Evolutionary conservation across 2,329 filamentous ascomycete genomes (phyloP).

Genomic region (Fusarium albosuccineum): DNA sequence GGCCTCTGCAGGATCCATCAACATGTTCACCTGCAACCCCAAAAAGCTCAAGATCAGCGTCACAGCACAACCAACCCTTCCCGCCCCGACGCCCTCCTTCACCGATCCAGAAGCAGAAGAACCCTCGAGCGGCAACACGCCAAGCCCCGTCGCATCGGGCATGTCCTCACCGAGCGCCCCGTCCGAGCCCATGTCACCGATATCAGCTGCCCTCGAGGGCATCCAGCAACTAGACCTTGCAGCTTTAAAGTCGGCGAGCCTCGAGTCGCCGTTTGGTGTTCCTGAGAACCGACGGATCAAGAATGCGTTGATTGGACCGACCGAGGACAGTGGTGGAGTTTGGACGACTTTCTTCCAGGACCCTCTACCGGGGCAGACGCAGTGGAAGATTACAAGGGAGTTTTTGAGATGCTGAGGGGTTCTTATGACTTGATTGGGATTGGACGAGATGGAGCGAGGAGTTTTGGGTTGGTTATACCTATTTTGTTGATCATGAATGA

Average conservation of each 20-base stretch:
- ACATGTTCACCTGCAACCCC: constrained; percentile 2
- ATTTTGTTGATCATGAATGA: no score
- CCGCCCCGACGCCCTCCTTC: constrained; percentile 23
- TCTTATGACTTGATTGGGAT: neutral
- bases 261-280: constrained; percentile 48
- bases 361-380: constrained; percentile 36
- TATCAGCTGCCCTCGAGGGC: constrained; percentile 29
- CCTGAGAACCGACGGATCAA: constrained; percentile 47
- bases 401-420: constrained; percentile 39
- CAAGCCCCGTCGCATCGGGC: neutral
- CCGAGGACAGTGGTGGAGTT: constrained; percentile 37
- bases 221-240: constrained; percentile 33
- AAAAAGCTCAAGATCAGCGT: constrained; percentile 26
- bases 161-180: constrained; percentile 14
- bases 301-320: constrained; percentile 47
- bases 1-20: neutral
- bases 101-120: constrained; percentile 32
- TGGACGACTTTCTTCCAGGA: constrained; percentile 49
- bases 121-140: neutral
- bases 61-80: constrained; percentile 23
- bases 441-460: neutral
- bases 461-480: neutral
- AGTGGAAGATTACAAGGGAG: constrained; percentile 49
- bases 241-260: constrained; percentile 6
- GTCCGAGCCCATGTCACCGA: constrained; percentile 23